A percentile compares a stretch with the other conserved stretches of the same genome.
phyloP scores from a whole-genome alignment of 257 asterid species.

The Jasminum sambac region DNA sequence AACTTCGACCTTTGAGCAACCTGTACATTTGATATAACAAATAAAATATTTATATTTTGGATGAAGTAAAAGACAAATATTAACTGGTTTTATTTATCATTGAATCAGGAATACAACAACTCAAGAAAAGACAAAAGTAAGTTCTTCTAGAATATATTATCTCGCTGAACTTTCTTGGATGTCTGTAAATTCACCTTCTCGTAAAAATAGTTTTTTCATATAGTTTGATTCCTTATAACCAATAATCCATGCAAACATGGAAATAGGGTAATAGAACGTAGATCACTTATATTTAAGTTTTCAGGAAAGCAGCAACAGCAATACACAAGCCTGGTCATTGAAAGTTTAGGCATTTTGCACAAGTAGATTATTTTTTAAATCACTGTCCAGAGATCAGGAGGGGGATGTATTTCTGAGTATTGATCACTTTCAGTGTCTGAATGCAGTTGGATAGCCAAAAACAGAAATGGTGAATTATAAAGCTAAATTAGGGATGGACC shows the following conservation, averaged over 20 bases:
- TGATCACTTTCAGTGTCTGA: too few species aligned
- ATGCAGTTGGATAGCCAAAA: too few species aligned
- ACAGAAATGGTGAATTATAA: too few species aligned
- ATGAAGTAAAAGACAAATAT: slow-evolving; percentile 15
- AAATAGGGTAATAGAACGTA: background rate
- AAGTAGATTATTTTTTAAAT: background rate
- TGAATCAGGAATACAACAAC: background rate
- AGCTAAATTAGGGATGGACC: too few species aligned
- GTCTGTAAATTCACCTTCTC: background rate
- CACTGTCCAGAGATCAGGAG: background rate
- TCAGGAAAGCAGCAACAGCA: background rate
- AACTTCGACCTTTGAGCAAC: slow-evolving; percentile 93
- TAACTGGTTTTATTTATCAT: background rate
- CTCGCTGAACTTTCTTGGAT: background rate
- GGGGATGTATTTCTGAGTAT: background rate
- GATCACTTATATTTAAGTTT: background rate
- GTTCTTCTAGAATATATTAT: background rate
- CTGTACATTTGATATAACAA: slow-evolving; percentile 38
- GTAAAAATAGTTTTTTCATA: background rate
- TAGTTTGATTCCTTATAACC: background rate
- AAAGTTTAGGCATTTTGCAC: background rate
- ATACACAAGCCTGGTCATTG: background rate
- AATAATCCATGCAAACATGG: background rate
- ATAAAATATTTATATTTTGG: slow-evolving; percentile 5
- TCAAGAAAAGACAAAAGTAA: background rate